Conservation (phyloP, 805 yeast species). For the Deakozyma indianensis region DNA sequence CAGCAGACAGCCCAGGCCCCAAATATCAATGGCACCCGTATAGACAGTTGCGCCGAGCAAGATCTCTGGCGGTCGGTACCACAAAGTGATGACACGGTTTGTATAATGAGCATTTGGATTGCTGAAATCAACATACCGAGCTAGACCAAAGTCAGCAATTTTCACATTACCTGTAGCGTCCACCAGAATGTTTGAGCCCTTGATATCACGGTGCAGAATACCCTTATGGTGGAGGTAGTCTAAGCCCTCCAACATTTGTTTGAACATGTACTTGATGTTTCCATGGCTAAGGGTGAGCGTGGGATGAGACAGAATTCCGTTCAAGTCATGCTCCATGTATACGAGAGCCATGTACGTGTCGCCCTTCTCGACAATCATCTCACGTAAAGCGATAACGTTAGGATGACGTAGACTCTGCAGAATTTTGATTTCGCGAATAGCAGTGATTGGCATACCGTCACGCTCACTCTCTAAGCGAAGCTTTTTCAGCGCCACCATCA, state of each 20-base stretch:
- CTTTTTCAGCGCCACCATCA: conserved; percentile 73
- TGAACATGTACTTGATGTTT: conserved; percentile 66
- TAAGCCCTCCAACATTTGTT: conserved; percentile 64
- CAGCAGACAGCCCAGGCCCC: conserved; percentile 93
- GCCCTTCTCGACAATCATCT: conserved; percentile 72
- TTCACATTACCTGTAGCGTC: conserved; percentile 64
- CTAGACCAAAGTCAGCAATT: conserved; percentile 92
- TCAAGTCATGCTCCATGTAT: conserved; percentile 84
- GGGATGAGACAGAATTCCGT: conserved; percentile 74
- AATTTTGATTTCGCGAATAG: conserved; percentile 78
- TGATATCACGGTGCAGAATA: conserved; percentile 77
- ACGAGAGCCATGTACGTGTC: conserved; percentile 83
- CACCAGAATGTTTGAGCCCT: conserved; percentile 81
- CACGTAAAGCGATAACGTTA: conserved; percentile 68
- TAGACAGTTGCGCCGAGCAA: conserved; percentile 82
- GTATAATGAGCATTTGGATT: conserved; percentile 61
- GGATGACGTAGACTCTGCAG: conserved; percentile 71
- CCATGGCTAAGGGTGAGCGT: conserved; percentile 45
- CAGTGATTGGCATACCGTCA: conserved; percentile 95
- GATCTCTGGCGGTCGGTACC: conserved; percentile 97
- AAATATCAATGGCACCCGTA: conserved; percentile 81
- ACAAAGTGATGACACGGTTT: conserved; percentile 84
- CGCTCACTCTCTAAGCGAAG: conserved; percentile 73
- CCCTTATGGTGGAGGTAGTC: conserved; percentile 56
- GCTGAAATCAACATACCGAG: conserved; percentile 29